Evolutionary conservation across 139 green algal genomes (phyloP).

Genomic region (Parachlorella kessleri): DNA sequence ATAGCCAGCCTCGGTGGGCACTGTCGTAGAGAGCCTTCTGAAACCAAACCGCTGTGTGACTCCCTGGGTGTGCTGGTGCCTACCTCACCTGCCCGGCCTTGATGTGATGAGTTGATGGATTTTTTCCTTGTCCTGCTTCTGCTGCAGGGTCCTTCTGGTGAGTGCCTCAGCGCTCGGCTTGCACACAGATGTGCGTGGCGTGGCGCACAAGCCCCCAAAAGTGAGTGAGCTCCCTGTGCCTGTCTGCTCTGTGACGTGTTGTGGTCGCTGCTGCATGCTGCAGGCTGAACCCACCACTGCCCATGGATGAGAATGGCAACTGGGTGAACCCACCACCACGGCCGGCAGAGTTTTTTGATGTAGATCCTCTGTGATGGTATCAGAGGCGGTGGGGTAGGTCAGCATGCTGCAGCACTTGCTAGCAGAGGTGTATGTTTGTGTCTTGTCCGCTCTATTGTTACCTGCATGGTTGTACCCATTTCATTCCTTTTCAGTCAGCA

Average conservation of each 20-base stretch:
- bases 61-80: not conserved
- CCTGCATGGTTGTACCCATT: no score
- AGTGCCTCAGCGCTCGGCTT: not conserved
- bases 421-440: no score
- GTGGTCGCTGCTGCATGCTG: constrained; percentile 46
- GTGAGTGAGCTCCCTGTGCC: not conserved
- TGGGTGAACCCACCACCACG: constrained; percentile 31
- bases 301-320: constrained; percentile 41
- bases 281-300: constrained; percentile 57
- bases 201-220: not conserved
- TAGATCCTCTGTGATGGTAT: constrained; percentile 20
- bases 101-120: not conserved
- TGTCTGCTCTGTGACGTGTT: no score
- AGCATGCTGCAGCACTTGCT: no score
- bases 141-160: constrained; percentile 48
- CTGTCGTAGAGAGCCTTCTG: no score
- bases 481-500: no score
- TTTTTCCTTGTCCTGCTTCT: not conserved
- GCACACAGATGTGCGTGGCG: not conserved
- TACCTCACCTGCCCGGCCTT: not conserved
- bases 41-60: no score
- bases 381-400: no score
- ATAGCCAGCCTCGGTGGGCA: not conserved
- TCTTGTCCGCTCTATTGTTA: no score
- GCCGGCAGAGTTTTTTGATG: constrained; percentile 2